Conservation (phyloP, 2,329 filamentous ascomycete species). For the Albifimbria verrucaria region DNA sequence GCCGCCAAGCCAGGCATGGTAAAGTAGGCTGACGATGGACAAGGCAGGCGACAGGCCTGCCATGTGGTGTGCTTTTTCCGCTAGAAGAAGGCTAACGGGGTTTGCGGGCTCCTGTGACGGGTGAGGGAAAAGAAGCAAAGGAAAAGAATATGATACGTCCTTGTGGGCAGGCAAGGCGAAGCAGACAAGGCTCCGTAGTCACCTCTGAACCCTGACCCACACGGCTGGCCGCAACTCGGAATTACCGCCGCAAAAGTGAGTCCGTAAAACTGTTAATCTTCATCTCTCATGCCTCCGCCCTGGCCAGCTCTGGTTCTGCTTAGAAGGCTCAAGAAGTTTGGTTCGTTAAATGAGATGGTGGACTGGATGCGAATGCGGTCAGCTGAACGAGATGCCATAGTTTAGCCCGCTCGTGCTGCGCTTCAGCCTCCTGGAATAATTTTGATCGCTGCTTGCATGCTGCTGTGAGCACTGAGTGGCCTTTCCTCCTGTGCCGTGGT, state of each 20-base stretch:
- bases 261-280: not conserved
- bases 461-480: no score
- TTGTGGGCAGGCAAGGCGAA: not conserved
- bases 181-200: not conserved
- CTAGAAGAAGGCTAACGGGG: not conserved
- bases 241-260: not conserved
- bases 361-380: not conserved
- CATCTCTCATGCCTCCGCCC: no score
- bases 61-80: conserved; percentile 1
- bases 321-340: no score
- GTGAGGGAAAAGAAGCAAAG: no score
- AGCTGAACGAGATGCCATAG: not conserved
- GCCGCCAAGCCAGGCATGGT: not conserved
- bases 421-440: not conserved
- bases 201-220: not conserved
- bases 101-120: not conserved
- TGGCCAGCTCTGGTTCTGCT: no score
- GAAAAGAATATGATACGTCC: not conserved
- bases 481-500: not conserved
- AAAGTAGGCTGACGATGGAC: not conserved
- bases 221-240: not conserved
- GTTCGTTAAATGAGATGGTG: no score
- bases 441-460: no score
- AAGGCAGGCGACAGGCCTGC: not conserved
- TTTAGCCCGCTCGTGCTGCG: not conserved